Conservation (phyloP, 2,329 filamentous ascomycete genomes). For the Colletotrichum ledebouriae region DNA sequence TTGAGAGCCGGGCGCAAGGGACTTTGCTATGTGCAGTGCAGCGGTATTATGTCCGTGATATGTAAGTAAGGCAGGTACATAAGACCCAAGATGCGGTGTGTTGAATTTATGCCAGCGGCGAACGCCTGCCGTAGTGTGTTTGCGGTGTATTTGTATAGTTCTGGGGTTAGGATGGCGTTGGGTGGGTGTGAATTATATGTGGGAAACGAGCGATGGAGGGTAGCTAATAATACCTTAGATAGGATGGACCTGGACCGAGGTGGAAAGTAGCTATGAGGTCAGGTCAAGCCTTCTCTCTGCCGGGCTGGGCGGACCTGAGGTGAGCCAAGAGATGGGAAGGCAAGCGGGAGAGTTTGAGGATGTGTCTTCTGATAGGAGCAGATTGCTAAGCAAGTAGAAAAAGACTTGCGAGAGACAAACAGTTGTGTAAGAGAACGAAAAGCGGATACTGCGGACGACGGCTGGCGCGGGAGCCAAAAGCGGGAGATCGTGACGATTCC, state of each 20-base stretch:
- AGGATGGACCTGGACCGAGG: neutral
- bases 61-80: neutral
- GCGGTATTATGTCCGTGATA: neutral
- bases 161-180: constrained; percentile 11
- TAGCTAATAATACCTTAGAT: constrained; percentile 5
- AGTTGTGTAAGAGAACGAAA: no score
- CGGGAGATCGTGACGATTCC: no score
- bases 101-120: constrained; percentile 9
- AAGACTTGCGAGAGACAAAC: no score
- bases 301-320: neutral
- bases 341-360: no score
- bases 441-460: neutral
- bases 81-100: constrained; percentile 12
- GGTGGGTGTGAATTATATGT: constrained; percentile 7
- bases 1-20: constrained; percentile 21
- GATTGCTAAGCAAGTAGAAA: no score
- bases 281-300: neutral
- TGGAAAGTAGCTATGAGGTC: constrained; percentile 12
- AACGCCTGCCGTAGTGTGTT: constrained; percentile 2
- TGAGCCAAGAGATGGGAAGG: no score
- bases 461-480: neutral
- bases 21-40: constrained; percentile 16
- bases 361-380: no score
- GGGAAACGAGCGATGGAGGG: neutral
- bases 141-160: neutral